A percentile compares a stretch with the other conserved stretches of the same genome.
These are phyloP conservation scores for Pterulicium gracile DNA, from an alignment of 1,284 basidiomycete genomes.

Conservation along the genomic window DNA sequence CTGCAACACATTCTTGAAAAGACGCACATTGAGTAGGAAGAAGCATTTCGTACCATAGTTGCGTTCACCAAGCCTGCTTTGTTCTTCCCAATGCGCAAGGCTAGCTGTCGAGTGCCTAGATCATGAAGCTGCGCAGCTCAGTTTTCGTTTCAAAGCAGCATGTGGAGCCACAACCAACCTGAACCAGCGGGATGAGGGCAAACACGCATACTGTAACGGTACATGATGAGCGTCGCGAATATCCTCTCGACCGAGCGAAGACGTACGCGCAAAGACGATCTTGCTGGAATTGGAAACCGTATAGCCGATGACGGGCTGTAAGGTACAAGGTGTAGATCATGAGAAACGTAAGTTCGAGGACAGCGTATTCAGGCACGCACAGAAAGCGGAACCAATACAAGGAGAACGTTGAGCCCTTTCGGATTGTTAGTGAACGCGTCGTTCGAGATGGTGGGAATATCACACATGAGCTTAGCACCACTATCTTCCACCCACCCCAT, in stretches of 20 bases:
- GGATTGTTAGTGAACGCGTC: too few relatives aligned
- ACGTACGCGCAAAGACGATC: slow-evolving; percentile 55
- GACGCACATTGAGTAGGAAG: not conserved
- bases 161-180: slow-evolving; percentile 33
- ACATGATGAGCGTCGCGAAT: slow-evolving; percentile 1
- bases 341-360: slow-evolving; percentile 17
- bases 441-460: not conserved
- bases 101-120: slow-evolving; percentile 66
- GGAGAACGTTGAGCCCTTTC: slow-evolving; percentile 4
- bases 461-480: not conserved
- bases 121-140: slow-evolving; percentile 54
- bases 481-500: not conserved
- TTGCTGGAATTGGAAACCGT: slow-evolving; percentile 44
- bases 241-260: not conserved
- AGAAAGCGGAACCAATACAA: slow-evolving; percentile 46
- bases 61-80: slow-evolving; percentile 75
- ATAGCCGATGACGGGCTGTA: slow-evolving; percentile 54
- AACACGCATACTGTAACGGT: slow-evolving; percentile 49
- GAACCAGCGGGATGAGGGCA: slow-evolving; percentile 63
- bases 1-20: slow-evolving; percentile 22
- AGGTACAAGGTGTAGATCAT: not conserved
- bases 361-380: too few relatives aligned
- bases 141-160: not conserved
- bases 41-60: slow-evolving; percentile 49
- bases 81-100: slow-evolving; percentile 65